These are phyloP conservation scores for Petasospora rhodanensis DNA, from an alignment of 1,139 yeast species.

Conservation along the genomic window DNA sequence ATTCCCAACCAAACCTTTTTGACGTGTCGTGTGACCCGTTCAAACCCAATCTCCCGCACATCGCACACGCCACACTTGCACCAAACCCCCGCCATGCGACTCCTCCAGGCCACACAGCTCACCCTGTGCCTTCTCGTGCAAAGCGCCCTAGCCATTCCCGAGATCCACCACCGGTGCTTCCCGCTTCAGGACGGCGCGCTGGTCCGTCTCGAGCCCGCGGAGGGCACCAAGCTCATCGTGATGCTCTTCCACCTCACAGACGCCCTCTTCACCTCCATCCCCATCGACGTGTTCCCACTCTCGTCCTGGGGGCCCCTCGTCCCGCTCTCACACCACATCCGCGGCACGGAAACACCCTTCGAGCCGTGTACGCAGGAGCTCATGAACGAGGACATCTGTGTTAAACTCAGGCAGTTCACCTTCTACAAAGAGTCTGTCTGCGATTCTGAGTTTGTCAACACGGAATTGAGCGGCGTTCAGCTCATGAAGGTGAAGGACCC, in stretches of 20 bases:
- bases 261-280: slow-evolving; percentile 2
- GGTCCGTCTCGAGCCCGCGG: neutral
- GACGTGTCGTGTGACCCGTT: too few species aligned
- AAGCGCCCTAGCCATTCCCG: too few species aligned
- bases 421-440: neutral
- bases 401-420: neutral
- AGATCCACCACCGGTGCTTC: too few species aligned
- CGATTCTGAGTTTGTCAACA: slow-evolving; percentile 1
- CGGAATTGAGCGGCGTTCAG: neutral
- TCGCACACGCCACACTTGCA: too few species aligned
- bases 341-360: too few species aligned
- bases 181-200: slow-evolving; percentile 1
- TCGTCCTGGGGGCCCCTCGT: neutral
- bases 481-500: slow-evolving; percentile 1
- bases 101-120: too few species aligned
- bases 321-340: too few species aligned
- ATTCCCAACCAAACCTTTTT: too few species aligned
- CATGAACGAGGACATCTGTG: neutral
- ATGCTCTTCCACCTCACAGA: slow-evolving; percentile 2
- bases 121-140: too few species aligned
- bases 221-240: neutral
- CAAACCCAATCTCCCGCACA: too few species aligned
- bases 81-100: too few species aligned
- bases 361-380: slow-evolving; percentile 1
- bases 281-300: neutral